A percentile compares a stretch with the other conserved stretches of the same genome.
These are phyloP conservation scores for Boletellus emodensis DNA, from an alignment of 768 basidiomycete genomes.

Conservation along the genomic window DNA sequence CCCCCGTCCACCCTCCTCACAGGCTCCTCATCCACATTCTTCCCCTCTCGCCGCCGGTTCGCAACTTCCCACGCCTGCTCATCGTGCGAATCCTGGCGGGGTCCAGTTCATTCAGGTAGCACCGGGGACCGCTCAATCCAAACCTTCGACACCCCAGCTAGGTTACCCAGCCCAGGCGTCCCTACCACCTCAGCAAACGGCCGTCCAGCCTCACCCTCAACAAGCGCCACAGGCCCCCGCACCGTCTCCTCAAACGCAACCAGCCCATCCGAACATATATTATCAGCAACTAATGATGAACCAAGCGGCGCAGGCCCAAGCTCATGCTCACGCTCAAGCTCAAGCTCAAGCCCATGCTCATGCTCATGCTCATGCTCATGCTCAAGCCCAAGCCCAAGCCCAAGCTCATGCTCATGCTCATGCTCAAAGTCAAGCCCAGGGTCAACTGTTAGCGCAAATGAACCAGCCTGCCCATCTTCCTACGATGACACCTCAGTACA, in stretches of 20 bases:
- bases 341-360: too few relatives aligned
- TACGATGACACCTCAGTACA: constrained; percentile 29
- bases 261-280: constrained; percentile 16
- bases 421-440: constrained; percentile 21
- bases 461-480: constrained; percentile 26
- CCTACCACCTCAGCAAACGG: constrained; percentile 18
- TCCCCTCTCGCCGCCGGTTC: constrained; percentile 29
- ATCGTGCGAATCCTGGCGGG: constrained; percentile 18
- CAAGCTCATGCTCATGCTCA: constrained; percentile 5
- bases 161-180: constrained; percentile 20
- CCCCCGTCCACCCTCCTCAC: constrained; percentile 32
- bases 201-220: constrained; percentile 21
- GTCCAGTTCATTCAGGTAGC: constrained; percentile 28
- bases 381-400: background rate
- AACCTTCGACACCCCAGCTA: constrained; percentile 30
- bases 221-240: constrained; percentile 22
- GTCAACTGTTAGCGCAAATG: constrained; percentile 24
- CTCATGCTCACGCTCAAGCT: constrained; percentile 7
- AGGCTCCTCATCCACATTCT: constrained; percentile 27
- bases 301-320: constrained; percentile 25
- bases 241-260: constrained; percentile 18
- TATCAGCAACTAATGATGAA: constrained; percentile 15
- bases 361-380: too few relatives aligned
- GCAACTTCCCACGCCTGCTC: constrained; percentile 25
- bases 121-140: constrained; percentile 20